phyloP scores from a whole-genome alignment of 495 filamentous ascomycete genomes.

The Chaetomidium leptoderma region DNA sequence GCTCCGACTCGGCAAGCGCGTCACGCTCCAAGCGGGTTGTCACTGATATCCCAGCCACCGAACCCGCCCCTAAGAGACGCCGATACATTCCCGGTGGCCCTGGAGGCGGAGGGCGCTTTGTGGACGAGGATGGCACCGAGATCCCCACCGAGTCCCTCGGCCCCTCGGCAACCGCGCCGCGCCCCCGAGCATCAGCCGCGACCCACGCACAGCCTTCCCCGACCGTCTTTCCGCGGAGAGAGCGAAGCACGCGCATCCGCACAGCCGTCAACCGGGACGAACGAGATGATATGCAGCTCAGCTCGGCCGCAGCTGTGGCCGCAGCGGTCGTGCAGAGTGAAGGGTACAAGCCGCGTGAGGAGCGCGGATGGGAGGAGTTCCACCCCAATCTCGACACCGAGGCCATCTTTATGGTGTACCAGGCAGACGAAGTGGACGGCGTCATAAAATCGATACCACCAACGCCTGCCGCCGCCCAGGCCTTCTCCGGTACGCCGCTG shows the following conservation, averaged over 20 bases:
- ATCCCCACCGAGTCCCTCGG: conserved; percentile 35
- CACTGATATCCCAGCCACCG: conserved; percentile 42
- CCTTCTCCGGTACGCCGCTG: conserved; percentile 23
- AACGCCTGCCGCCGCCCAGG: conserved; percentile 36
- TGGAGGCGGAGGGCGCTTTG: conserved; percentile 73
- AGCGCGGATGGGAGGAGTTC: conserved; percentile 95
- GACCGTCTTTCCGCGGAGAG: conserved; percentile 43
- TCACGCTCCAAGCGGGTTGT: conserved; percentile 38
- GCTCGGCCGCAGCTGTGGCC: conserved; percentile 77
- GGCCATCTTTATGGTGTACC: conserved; percentile 68
- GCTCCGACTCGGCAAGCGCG: conserved; percentile 36
- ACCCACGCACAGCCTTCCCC: conserved; percentile 37
- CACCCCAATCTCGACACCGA: conserved; percentile 92
- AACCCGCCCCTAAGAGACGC: conserved; percentile 51
- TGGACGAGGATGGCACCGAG: conserved; percentile 59
- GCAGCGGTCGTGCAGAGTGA: conserved; percentile 83
- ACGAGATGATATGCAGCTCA: conserved; percentile 55
- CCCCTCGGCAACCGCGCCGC: conserved; percentile 31
- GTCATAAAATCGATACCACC: conserved; percentile 43
- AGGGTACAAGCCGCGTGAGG: conserved; percentile 94
- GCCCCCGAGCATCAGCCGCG: conserved; percentile 34
- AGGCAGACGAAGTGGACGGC: conserved; percentile 79
- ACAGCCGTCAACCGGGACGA: conserved; percentile 46
- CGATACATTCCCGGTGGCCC: conserved; percentile 73
- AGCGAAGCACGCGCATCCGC: conserved; percentile 52